phyloP scores from a whole-genome alignment of 768 basidiomycete species.

The Amanita muscaria region DNA sequence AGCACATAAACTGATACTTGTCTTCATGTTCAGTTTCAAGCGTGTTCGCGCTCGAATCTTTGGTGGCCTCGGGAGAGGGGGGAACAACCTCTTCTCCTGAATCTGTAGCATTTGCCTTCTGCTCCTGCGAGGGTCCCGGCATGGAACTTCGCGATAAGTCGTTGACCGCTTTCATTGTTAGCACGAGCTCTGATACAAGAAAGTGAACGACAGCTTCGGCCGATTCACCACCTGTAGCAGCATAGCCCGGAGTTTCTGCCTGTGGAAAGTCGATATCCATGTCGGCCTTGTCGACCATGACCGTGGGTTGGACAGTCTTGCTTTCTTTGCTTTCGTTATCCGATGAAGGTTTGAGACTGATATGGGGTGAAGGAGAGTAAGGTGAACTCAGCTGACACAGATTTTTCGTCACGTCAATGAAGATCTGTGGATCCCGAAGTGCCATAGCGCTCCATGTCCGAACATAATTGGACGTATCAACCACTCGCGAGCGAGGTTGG shows the following conservation, averaged over 20 bases:
- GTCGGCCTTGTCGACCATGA: conserved; percentile 15
- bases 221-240: conserved; percentile 29
- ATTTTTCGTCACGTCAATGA: conserved; percentile 64
- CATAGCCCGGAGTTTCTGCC: conserved; percentile 35
- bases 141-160: conserved; percentile 11
- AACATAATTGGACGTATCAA: conserved; percentile 67
- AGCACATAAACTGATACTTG: conserved; percentile 55
- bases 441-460: conserved; percentile 72
- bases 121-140: conserved; percentile 4
- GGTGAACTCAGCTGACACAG: conserved; percentile 69
- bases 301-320: conserved; percentile 14
- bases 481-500: conserved; percentile 55
- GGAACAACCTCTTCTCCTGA: background rate
- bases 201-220: conserved; percentile 59
- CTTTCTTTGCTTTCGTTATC: conserved; percentile 1
- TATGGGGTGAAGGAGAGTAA: conserved; percentile 44
- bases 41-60: conserved; percentile 3
- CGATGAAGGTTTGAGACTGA: conserved; percentile 40
- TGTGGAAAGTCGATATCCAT: conserved; percentile 29
- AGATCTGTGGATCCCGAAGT: conserved; percentile 67
- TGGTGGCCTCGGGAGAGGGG: background rate
- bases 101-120: background rate
- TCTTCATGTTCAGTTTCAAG: conserved; percentile 21
- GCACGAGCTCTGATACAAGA: conserved; percentile 64
- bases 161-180: conserved; percentile 38